These are phyloP conservation scores for Cylindrotheca fusiformis DNA, from an alignment of 108 stramenopile genomes.

Conservation along the genomic window DNA sequence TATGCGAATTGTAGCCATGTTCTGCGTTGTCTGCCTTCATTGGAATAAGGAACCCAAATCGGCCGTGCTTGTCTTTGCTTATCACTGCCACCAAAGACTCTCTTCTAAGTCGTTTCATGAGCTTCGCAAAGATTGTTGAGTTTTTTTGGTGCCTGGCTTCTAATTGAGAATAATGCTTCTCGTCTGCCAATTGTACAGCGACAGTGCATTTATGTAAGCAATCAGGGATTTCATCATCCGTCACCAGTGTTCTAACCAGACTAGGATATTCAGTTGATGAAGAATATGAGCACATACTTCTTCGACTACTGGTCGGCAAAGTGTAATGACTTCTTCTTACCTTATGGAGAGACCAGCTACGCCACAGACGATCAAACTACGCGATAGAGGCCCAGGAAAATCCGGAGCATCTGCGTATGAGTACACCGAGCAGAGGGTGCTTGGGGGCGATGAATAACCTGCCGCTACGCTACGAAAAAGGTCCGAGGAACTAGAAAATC, in stretches of 20 bases:
- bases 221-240: slow-evolving; percentile 17
- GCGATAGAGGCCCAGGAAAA: slow-evolving; percentile 53
- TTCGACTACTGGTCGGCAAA: neutral
- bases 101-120: slow-evolving; percentile 39
- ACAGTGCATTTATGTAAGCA: slow-evolving; percentile 47
- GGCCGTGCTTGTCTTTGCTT: slow-evolving; percentile 53
- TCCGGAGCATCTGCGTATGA: slow-evolving; percentile 69
- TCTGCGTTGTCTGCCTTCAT: slow-evolving; percentile 7
- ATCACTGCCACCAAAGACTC: slow-evolving; percentile 52
- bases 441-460: slow-evolving; percentile 1
- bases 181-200: slow-evolving; percentile 55
- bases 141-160: slow-evolving; percentile 48
- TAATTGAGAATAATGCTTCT: slow-evolving; percentile 19
- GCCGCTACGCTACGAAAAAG: slow-evolving; percentile 21
- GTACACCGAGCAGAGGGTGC: slow-evolving; percentile 33
- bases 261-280: slow-evolving; percentile 14
- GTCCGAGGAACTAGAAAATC: slow-evolving; percentile 22
- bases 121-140: slow-evolving; percentile 47
- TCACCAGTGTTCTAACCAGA: slow-evolving; percentile 24
- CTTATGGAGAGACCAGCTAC: slow-evolving; percentile 30
- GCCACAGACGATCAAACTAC: slow-evolving; percentile 37
- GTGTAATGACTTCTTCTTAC: neutral
- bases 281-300: neutral
- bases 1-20: slow-evolving; percentile 13
- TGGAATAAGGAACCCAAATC: slow-evolving; percentile 67